Base-by-base conservation (phyloP, 2,329 filamentous ascomycete genomes). In the Fusarium verticillioides region DNA sequence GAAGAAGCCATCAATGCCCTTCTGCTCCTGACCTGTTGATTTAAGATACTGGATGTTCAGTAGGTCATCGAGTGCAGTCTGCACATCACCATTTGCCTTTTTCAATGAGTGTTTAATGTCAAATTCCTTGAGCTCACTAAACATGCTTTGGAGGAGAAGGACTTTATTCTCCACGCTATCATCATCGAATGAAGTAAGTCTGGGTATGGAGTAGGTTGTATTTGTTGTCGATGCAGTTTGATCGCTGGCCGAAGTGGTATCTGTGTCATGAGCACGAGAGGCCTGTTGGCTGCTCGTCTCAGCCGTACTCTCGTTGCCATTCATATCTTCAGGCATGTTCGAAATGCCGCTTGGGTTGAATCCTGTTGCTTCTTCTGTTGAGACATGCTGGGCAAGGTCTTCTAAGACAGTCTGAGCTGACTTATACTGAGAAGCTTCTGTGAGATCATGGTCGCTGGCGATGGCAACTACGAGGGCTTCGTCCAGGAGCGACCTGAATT, bases 1-100 rank as follows among this genome's bases (percentile, higher is more conserved):
- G 28, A 89, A 90, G 79, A 97, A 97, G 0, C 89, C 94, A 65
- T 98, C 94, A n/a, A 98, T 85, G 1, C 95, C 94, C 79, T 93
- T 96, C 4, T 87, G 84, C 4, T 88, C 85, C 60, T 89, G 85
- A 1, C 88, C 88, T 2, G 86, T 87, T 63, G 94, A 90, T 65
- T 94, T 90, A 9, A 98, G 90, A 78, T 92, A 94, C 26, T 93
- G 90, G 19, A 94, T 86, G 73, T 93, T 97, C 37, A 98, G 87
- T 18, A 98, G 84, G 66, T 94, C 91, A 76, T 97, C 94, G 70
- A 97, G 91, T 3, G 94, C 90, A 19, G 86, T 85, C 65, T 91
- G 89, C 43, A 93, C 88, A 73, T 94, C 89, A 1, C 91, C 89
- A 16, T 88, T 86, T 36, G 87, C 89, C 77, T 94, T 93, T 73